These are phyloP conservation scores for Pleurotus tuber-regium DNA, from an alignment of 768 basidiomycete species.

Conservation along the genomic window DNA sequence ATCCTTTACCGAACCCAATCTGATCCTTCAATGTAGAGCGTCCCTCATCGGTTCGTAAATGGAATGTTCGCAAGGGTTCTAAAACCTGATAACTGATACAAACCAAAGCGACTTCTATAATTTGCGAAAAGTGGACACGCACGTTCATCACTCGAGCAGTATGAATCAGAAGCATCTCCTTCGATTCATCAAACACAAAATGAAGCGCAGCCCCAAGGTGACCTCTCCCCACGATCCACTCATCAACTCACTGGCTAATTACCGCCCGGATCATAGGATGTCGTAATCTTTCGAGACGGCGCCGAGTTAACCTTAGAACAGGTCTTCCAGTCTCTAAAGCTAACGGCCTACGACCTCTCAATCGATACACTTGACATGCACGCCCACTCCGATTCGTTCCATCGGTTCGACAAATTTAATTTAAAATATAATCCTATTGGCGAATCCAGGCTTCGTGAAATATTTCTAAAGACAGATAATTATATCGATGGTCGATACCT, in stretches of 20 bases:
- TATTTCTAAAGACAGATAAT: conserved; percentile 98
- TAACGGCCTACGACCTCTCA: conserved; percentile 96
- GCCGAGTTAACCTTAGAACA: conserved; percentile 83
- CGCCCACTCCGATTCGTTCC: conserved; percentile 96
- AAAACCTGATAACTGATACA: background rate
- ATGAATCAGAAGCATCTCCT: conserved; percentile 99
- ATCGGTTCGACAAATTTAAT: conserved; percentile 98
- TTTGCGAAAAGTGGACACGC: conserved; percentile 96
- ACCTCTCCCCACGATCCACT: conserved; percentile 16
- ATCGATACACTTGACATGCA: conserved; percentile 99
- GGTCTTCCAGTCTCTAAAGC: conserved; percentile 94
- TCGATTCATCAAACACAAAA: conserved; percentile 98
- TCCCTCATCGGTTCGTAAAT: conserved; percentile 70
- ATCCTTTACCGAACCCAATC: no score
- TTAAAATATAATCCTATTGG: conserved; percentile 97
- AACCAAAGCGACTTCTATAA: conserved; percentile 93
- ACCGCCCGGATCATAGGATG: conserved; percentile 53
- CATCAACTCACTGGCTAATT: background rate
- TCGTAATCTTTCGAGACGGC: conserved; percentile 94
- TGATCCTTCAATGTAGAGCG: conserved; percentile 52
- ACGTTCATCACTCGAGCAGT: conserved; percentile 97
- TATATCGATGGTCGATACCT: conserved; percentile 89
- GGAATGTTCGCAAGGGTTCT: background rate
- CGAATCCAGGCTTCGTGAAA: conserved; percentile 91
- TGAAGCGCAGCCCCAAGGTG: conserved; percentile 85